Base-by-base conservation (phyloP, 768 basidiomycete genomes). In the Lepiota venenata region DNA sequence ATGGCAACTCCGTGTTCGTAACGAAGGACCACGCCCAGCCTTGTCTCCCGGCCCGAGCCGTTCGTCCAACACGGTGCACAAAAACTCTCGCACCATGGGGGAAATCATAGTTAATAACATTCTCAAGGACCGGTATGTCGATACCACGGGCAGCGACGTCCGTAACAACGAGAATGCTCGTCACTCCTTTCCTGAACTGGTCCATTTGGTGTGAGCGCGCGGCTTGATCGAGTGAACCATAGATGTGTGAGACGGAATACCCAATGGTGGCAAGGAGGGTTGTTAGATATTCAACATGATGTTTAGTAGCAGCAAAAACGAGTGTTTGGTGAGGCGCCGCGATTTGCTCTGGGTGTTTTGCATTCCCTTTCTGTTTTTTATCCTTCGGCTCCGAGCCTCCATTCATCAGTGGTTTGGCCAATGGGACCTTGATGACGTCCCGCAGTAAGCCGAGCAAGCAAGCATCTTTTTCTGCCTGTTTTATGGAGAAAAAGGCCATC, bases 121-220 rank as follows among this genome's bases (percentile, higher is more conserved):
- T 91, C 66, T 95, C 93, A 57, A 99, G 80, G 38, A 98, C 80
- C 4, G 97, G 97, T 32, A 99, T 95, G 71, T 99, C 97, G 61
- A 99, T 93, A 63, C 97, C 97, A 60, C 97, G 88, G 12, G 97
- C 97, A 16, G 97, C 97, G 38, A 99, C 93, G 64, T 99, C 97
- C 0, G 97, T 99, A 40, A 98, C 97, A 35, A 98, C 94, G 21
- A 99, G 76, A 44, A 99, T 79, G 58, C 78, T 88, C 0, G 93
- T 91, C 27, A 74, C 66, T 1, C 91, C 89, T 11, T 82, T 78
- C 20, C 94, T 84, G 71, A 99, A 99, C 56, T 83, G 82, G 56
- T 90, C 87, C 87, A 99, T 93, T 63, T 98, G 94, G 57, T 80
- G 82, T 25, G 85, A 84, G 52, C 97, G 88, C 1, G 95, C 94